Base-by-base conservation (phyloP, 345 rosid species). In the Lumnitzera racemosa region DNA sequence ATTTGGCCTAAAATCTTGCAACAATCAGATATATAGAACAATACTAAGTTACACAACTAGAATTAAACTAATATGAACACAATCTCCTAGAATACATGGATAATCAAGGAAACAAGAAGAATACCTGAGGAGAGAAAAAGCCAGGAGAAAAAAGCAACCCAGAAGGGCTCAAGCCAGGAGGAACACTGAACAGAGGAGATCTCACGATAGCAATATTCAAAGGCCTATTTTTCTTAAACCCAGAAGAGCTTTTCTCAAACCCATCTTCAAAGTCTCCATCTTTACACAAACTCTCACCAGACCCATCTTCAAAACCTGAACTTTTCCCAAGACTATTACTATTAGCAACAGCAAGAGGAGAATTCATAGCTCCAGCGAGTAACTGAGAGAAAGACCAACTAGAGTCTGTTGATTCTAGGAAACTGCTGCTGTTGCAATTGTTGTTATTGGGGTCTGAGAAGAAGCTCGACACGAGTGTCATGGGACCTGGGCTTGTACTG, bases 151-250 rank as follows among this genome's bases (percentile, higher is more conserved):
- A 76, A 49, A 92, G 90, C 76, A 89, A 80, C 63, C 88, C 87
- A 56, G 97, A 90, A 70, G 99, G 99, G 71, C 97, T 94, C 70
- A 90, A 64, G 41, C 96, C 99, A 60, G 97, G 74, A 54, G 97
- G 96, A 55, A 87, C 83, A 55, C 90, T 84, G 64, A 87, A 86
- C 65, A 79, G 49, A 24, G 89, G 82, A 55, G 92, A 73, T 65
- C 64, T 72, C 59, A 68, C 79, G 61, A 78, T 81, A 58, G 68
- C 71, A 80, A 75, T 80, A 67, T 60, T 66, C 78, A 58, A 59
- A 16, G 84, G 86, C 70, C 79, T 63, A 53, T 59, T 79, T 55
- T 74, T 78, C 73, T 83, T 86, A 71, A 75, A 79, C 67, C 84
- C 88, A 49, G 66, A 48, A 56, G 25, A 66, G 51, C 62, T 53